Evolutionary conservation across 805 yeast species (phyloP).

Genomic region (Ogataea chonburiensis): DNA sequence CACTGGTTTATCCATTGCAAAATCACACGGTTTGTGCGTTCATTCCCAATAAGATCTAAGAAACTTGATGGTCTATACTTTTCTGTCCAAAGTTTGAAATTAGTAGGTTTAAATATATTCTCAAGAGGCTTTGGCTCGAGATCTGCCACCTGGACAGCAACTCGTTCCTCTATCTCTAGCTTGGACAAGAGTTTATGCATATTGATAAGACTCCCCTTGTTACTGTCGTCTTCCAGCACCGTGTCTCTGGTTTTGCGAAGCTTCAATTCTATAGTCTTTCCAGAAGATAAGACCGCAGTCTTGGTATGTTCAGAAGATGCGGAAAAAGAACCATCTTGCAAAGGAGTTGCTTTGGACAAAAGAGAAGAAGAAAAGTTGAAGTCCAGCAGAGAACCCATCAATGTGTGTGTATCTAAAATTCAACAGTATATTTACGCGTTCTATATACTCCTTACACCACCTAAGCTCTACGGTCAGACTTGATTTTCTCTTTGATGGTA

Average conservation of each 20-base stretch:
- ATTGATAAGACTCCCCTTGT: conserved; percentile 23
- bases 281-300: conserved; percentile 21
- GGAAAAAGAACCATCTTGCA: not conserved
- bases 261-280: conserved; percentile 23
- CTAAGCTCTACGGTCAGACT: conserved; percentile 28
- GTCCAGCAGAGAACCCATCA: conserved; percentile 9
- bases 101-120: conserved; percentile 10
- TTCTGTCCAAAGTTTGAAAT: conserved; percentile 48
- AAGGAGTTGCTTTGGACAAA: conserved; percentile 6
- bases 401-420: not conserved
- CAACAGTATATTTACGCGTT: conserved; percentile 6
- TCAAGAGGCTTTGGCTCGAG: conserved; percentile 10
- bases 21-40: conserved; percentile 55
- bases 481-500: conserved; percentile 27
- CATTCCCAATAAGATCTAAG: conserved; percentile 69
- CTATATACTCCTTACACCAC: conserved; percentile 4
- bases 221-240: not conserved
- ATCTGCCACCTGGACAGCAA: conserved; percentile 16
- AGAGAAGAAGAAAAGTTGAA: conserved; percentile 21
- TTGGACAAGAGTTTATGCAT: conserved; percentile 25
- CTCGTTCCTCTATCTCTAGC: conserved; percentile 24
- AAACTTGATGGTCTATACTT: conserved; percentile 67
- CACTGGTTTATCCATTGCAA: conserved; percentile 67
- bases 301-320: not conserved
- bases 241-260: conserved; percentile 13